Percentiles rank a stretch among this genome's conserved stretches.
These are phyloP conservation scores for Taiozyma onychis DNA, from an alignment of 1,139 yeast species.

Conservation along the genomic window DNA sequence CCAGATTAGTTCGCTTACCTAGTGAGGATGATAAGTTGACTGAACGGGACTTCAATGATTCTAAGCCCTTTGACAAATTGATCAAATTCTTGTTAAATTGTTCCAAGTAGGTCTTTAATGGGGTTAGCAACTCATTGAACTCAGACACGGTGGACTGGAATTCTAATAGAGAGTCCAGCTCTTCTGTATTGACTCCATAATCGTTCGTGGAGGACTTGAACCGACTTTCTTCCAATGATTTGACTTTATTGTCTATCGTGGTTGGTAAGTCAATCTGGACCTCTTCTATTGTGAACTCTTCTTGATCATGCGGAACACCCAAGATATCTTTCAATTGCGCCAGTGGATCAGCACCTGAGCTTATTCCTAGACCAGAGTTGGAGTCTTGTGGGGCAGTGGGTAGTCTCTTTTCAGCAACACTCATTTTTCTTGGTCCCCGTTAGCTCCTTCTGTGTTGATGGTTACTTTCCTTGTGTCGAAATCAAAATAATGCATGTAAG, in stretches of 20 bases:
- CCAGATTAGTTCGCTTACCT: conserved; percentile 46
- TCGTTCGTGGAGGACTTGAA: conserved; percentile 11
- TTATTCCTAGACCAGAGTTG: background rate
- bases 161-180: conserved; percentile 7
- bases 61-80: conserved; percentile 54
- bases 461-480: too few relatives aligned
- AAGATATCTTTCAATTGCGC: background rate
- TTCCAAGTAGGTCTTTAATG: conserved; percentile 20
- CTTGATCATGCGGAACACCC: background rate
- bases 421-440: background rate
- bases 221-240: conserved; percentile 22
- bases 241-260: background rate
- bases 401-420: background rate
- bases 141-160: conserved; percentile 12
- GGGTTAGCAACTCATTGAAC: conserved; percentile 14
- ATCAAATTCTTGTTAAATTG: conserved; percentile 54
- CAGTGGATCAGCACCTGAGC: background rate
- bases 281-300: background rate
- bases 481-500: too few relatives aligned
- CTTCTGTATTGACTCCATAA: conserved; percentile 2
- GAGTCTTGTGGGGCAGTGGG: background rate
- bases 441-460: too few relatives aligned
- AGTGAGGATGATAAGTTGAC: conserved; percentile 53
- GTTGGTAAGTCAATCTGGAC: background rate
- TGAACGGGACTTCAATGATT: conserved; percentile 51